These are phyloP conservation scores for Geotrichum citri-aurantii DNA, from an alignment of 1,139 yeast genomes.

Conservation along the genomic window DNA sequence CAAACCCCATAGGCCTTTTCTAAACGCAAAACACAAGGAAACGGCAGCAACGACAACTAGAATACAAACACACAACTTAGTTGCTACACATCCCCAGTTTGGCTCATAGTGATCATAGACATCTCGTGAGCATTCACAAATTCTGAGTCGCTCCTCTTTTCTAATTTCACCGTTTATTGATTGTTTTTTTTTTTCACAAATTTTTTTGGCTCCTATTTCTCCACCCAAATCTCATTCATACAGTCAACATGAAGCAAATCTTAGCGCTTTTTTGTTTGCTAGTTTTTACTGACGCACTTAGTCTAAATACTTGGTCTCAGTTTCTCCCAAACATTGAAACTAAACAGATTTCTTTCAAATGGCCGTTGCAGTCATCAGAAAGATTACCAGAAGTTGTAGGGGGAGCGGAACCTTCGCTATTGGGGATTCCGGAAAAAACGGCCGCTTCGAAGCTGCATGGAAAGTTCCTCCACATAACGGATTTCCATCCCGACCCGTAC, in stretches of 20 bases:
- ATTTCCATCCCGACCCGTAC: conserved; percentile 77
- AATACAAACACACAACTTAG: background rate
- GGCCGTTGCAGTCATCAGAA: background rate
- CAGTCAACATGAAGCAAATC: background rate
- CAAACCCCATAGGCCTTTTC: background rate
- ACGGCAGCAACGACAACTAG: background rate
- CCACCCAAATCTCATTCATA: background rate
- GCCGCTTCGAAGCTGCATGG: conserved; percentile 45
- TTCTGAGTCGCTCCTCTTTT: too few relatives aligned
- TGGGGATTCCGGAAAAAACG: background rate
- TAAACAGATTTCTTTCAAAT: background rate
- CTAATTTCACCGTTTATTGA: too few relatives aligned
- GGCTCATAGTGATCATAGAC: background rate
- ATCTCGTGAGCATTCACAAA: background rate
- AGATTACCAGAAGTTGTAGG: background rate
- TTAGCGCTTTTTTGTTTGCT: background rate
- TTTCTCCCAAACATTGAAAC: background rate
- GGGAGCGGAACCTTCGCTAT: background rate
- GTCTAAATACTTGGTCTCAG: background rate
- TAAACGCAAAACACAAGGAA: background rate
- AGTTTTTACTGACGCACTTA: background rate
- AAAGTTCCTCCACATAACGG: conserved; percentile 76
- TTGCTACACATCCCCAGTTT: background rate
- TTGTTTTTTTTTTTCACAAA: background rate
- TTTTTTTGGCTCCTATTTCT: background rate